These are phyloP conservation scores for Termitomyces sp. DNA, from an alignment of 768 basidiomycete genomes.

Conservation along the genomic window DNA sequence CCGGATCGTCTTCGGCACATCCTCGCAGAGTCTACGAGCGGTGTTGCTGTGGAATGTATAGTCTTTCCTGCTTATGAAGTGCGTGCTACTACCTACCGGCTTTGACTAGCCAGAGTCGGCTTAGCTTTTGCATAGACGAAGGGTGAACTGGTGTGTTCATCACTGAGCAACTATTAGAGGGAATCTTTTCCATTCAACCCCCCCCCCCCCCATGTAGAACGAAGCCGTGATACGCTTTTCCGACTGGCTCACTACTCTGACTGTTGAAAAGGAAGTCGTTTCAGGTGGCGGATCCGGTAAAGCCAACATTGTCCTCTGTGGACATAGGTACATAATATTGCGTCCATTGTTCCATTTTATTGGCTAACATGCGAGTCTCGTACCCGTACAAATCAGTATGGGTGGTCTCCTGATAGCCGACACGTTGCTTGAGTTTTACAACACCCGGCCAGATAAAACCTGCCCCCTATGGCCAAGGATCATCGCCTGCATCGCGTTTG, in stretches of 20 bases:
- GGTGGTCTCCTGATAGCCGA: conserved; percentile 90
- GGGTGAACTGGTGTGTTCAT: conserved; percentile 71
- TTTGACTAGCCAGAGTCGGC: not conserved
- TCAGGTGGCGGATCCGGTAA: conserved; percentile 74
- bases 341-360: not conserved
- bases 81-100: conserved; percentile 11
- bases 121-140: conserved; percentile 56
- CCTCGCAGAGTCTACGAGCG: conserved; percentile 58
- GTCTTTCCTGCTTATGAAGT: conserved; percentile 91
- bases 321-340: conserved; percentile 62
- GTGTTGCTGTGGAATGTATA: conserved; percentile 63
- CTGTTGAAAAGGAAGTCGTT: conserved; percentile 80
- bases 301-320: conserved; percentile 82
- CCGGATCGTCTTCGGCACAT: conserved; percentile 78
- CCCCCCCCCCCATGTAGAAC: conserved; percentile 37
- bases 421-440: conserved; percentile 67
- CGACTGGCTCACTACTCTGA: conserved; percentile 89
- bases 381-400: conserved; percentile 55
- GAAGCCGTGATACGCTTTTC: conserved; percentile 83
- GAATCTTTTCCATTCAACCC: conserved; percentile 2
- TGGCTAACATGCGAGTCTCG: not conserved
- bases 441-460: conserved; percentile 56
- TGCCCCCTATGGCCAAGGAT: conserved; percentile 87
- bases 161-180: not conserved
- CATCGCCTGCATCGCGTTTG: conserved; percentile 80